A percentile compares a stretch with the other conserved stretches of the same genome.
These are phyloP conservation scores for Cymbopogon citratus DNA, from an alignment of 176 grass and related monocot species.

Conservation along the genomic window DNA sequence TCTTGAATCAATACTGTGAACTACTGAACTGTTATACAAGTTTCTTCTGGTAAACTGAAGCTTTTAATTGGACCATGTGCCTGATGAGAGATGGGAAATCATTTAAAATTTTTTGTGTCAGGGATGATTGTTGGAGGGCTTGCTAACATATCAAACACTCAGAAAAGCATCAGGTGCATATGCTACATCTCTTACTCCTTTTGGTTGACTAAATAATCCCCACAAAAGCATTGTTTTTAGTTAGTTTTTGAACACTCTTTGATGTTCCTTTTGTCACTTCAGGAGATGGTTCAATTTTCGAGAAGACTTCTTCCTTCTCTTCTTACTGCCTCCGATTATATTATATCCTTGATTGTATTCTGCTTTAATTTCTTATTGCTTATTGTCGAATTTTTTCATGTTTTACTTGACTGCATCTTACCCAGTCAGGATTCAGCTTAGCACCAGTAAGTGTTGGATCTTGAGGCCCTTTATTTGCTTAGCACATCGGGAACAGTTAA, in stretches of 20 bases:
- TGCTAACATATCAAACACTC: slow-evolving; percentile 84
- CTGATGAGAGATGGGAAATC: neutral
- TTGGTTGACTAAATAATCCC: neutral
- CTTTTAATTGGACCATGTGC: neutral
- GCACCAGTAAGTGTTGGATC: slow-evolving; percentile 60
- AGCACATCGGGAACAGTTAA: neutral
- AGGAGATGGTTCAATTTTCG: slow-evolving; percentile 97
- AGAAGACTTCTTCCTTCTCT: slow-evolving; percentile 94
- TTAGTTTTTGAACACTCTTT: slow-evolving; percentile 6
- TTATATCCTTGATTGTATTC: slow-evolving; percentile 76
- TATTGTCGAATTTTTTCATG: slow-evolving; percentile 14
- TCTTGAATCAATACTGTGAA: neutral
- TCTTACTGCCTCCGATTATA: slow-evolving; percentile 95
- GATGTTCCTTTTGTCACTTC: slow-evolving; percentile 20
- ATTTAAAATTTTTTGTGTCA: slow-evolving; percentile 32
- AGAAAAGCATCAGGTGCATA: slow-evolving; percentile 70
- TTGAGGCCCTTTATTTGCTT: neutral
- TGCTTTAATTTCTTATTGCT: slow-evolving; percentile 21
- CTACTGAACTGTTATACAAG: neutral
- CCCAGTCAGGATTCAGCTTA: slow-evolving; percentile 86
- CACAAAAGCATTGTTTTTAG: slow-evolving; percentile 3
- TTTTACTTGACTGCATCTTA: slow-evolving; percentile 72
- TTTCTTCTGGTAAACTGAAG: neutral
- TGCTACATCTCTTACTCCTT: neutral
- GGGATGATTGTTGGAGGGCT: slow-evolving; percentile 81